Percentiles rank a stretch among this genome's conserved stretches.
These are phyloP conservation scores for Apiospora marii DNA, from an alignment of 2,329 filamentous ascomycete species.

Conservation along the genomic window DNA sequence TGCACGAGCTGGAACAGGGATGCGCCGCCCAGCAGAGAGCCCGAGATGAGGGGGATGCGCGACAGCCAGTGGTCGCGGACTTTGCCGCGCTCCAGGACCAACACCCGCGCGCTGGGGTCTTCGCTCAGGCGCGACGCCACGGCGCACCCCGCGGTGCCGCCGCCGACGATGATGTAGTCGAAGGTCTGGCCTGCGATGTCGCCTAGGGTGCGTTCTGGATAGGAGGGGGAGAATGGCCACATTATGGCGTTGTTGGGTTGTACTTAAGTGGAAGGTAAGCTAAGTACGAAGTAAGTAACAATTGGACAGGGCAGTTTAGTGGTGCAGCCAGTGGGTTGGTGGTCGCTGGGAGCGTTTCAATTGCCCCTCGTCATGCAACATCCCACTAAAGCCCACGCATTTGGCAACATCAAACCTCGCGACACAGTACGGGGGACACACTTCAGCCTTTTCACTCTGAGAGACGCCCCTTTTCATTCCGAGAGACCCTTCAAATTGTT, in stretches of 20 bases:
- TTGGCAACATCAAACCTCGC: not conserved
- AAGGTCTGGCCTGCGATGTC: slow-evolving; percentile 24
- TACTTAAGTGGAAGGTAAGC: too few relatives aligned
- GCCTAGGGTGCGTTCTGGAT: slow-evolving; percentile 24
- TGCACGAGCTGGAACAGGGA: slow-evolving; percentile 22
- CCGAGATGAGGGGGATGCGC: slow-evolving; percentile 27
- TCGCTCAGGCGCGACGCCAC: slow-evolving; percentile 28
- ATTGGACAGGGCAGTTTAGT: too few relatives aligned
- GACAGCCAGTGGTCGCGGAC: slow-evolving; percentile 28
- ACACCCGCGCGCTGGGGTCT: slow-evolving; percentile 24
- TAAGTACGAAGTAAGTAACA: too few relatives aligned
- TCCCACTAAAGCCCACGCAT: not conserved
- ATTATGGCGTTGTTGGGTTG: slow-evolving; percentile 24
- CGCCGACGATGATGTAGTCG: slow-evolving; percentile 32
- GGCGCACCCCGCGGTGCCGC: slow-evolving; percentile 29
- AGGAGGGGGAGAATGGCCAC: slow-evolving; percentile 27
- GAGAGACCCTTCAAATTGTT: not conserved
- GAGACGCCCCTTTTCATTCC: too few relatives aligned
- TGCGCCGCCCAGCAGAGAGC: slow-evolving; percentile 22
- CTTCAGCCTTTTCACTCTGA: too few relatives aligned
- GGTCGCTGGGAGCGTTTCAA: not conserved
- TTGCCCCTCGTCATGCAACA: not conserved
- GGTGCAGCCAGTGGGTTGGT: not conserved
- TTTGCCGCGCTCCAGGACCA: slow-evolving; percentile 27
- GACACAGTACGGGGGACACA: not conserved